A percentile compares a stretch with the other conserved stretches of the same genome.
Conservation (phyloP, 75 land plant species). For the Sequoia sempervirens region DNA sequence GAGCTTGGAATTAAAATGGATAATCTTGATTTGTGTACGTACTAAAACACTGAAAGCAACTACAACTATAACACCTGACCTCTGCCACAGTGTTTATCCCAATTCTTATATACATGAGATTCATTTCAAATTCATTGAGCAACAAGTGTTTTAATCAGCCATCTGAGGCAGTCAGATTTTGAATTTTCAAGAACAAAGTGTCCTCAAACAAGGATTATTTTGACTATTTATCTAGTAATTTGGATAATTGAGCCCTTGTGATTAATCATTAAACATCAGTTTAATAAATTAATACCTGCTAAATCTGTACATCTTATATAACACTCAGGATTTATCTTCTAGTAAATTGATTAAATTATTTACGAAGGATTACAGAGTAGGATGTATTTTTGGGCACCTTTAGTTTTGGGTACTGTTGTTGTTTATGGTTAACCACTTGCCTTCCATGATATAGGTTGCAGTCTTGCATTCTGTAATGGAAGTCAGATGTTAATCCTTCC, state of each 20-base stretch:
- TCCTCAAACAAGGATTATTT: background rate
- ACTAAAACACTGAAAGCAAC: background rate
- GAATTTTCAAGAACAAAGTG: background rate
- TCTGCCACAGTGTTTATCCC: background rate
- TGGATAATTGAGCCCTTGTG: background rate
- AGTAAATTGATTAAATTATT: background rate
- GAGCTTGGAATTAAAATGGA: background rate
- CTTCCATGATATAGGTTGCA: background rate
- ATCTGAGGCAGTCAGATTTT: background rate
- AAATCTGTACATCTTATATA: background rate
- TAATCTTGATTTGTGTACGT: background rate
- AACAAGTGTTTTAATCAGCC: background rate
- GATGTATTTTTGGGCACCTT: background rate
- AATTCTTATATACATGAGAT: background rate
- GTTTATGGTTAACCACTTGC: background rate
- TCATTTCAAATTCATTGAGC: background rate
- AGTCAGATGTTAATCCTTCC: background rate
- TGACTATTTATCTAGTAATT: background rate
- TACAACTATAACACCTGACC: background rate
- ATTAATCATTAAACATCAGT: background rate
- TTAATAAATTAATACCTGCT: background rate
- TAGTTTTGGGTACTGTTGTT: background rate
- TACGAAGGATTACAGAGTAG: background rate
- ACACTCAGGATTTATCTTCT: background rate
- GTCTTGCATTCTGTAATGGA: background rate